These are phyloP conservation scores for Daedaleopsis sinensis DNA, from an alignment of 768 basidiomycete species.

Conservation along the genomic window DNA sequence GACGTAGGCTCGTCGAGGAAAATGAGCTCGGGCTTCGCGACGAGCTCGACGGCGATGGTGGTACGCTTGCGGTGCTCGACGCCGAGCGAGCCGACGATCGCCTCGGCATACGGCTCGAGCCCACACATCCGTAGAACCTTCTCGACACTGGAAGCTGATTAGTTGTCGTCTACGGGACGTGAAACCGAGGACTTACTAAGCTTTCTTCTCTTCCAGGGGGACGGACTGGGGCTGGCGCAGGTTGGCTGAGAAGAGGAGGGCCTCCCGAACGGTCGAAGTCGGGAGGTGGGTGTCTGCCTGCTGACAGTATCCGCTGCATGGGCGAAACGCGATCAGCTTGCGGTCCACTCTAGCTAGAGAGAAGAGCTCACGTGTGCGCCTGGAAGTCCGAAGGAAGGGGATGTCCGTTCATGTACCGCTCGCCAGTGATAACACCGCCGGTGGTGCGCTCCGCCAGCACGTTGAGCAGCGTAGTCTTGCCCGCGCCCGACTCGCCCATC, in stretches of 20 bases:
- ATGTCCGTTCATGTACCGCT: conserved; percentile 49
- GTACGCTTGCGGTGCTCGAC: conserved; percentile 80
- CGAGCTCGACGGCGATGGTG: conserved; percentile 87
- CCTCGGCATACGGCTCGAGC: conserved; percentile 64
- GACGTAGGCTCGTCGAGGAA: conserved; percentile 91
- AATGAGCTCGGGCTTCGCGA: conserved; percentile 81
- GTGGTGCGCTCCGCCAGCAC: conserved; percentile 46
- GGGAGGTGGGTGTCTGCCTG: conserved; percentile 83
- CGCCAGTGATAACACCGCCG: conserved; percentile 43
- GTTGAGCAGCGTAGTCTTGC: conserved; percentile 56
- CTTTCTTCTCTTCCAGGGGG: conserved; percentile 70
- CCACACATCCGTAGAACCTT: conserved; percentile 65
- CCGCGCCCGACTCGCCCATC: conserved; percentile 67
- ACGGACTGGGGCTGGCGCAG: conserved; percentile 75
- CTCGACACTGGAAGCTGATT: conserved; percentile 43
- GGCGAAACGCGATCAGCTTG: not conserved
- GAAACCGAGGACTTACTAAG: conserved; percentile 56
- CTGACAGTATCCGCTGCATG: conserved; percentile 75
- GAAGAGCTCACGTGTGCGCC: conserved; percentile 48
- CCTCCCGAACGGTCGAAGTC: conserved; percentile 78
- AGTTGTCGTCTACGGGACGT: not conserved
- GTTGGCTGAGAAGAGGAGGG: conserved; percentile 76
- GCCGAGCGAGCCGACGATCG: conserved; percentile 66
- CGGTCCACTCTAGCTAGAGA: not conserved
- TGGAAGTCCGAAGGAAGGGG: conserved; percentile 50